Evolutionary conservation across 192 early-diverging fungal genomes (phyloP), one percentile per base, ranked within the genome.

Genomic region (Coemansia sp.): DNA sequence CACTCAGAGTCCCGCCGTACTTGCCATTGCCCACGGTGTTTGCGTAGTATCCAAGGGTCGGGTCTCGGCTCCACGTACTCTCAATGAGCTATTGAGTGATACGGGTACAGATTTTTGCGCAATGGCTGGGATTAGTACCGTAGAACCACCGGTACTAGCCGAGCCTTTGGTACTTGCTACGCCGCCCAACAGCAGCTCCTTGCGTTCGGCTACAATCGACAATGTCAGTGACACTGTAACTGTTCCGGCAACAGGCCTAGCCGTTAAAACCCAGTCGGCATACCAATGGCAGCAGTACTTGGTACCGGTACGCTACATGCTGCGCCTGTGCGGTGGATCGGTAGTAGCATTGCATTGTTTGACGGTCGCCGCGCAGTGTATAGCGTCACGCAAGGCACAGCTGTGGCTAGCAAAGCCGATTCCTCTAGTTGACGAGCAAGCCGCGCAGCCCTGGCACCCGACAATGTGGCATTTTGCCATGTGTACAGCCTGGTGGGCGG

Each of bases 1-100:
- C 42, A 83, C 89, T 22, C 87, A 85, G 60, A 73, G 86, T 31
- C 55, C 85, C 9, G 71, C 74, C 8, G 63, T 88, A 20, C 70
- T 91, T 51, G 66, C 66, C 57, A 67, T 73, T 3, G 79, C 84
- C 20, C 81, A 90, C 59, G 61, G 71, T 29, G 68, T 90, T 7
- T 77, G 85, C 57, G 70, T 86, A 5, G 40, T 91, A 20, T 68
- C 61, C 41, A 63, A 84, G 18, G 90, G 89, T 3, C 20, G 22
- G 0, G 68, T 75, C 42, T 20, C 41, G 4, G 1, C 2, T 3
- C 67, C 67, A 27, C 55, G 42, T n/a, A 57, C 67, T 3, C 42
- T 61, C 15, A 29, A 9, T 5, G 55, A 69, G 22, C 15, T 69
- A 12, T 15, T 61, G 27, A 40, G 54, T 18, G 52, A 41, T 24